A percentile compares a stretch with the other conserved stretches of the same genome.
Evolutionary conservation across 73 alveolate genomes (phyloP).

Genomic region (Paramecium octaurelia): DNA sequence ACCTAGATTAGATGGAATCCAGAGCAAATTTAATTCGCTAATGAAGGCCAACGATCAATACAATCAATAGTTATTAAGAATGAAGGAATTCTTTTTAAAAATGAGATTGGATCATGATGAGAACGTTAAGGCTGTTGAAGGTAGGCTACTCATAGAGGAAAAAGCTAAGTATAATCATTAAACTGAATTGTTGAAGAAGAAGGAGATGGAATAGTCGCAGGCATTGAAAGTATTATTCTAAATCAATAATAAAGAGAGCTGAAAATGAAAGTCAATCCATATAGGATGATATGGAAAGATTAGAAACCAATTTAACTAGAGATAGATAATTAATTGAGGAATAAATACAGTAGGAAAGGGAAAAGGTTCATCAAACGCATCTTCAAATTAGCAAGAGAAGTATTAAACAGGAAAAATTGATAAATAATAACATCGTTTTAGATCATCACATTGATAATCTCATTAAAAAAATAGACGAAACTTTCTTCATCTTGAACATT

Average conservation of each 20-base stretch:
- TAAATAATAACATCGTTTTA: background rate
- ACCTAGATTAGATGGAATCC: slow-evolving; percentile 9
- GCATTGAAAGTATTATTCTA: background rate
- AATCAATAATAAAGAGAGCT: background rate
- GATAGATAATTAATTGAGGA: background rate
- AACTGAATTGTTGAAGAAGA: background rate
- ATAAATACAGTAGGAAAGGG: background rate
- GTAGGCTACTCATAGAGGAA: background rate
- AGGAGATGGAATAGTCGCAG: background rate
- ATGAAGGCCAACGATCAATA: background rate
- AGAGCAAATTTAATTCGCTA: background rate
- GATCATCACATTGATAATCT: slow-evolving; percentile 28
- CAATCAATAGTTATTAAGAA: background rate
- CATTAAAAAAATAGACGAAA: background rate
- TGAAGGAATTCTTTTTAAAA: slow-evolving; percentile 29
- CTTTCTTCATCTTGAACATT: background rate
- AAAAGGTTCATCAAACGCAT: background rate
- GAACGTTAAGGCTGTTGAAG: background rate
- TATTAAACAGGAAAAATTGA: background rate
- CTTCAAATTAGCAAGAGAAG: slow-evolving; percentile 25
- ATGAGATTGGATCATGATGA: slow-evolving; percentile 49
- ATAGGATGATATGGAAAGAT: background rate
- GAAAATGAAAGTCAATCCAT: background rate
- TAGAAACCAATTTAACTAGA: background rate
- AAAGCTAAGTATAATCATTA: slow-evolving; percentile 2